Base-by-base conservation (phyloP, 2,329 filamentous ascomycete genomes). In the Zasmidium citrigriseum region DNA sequence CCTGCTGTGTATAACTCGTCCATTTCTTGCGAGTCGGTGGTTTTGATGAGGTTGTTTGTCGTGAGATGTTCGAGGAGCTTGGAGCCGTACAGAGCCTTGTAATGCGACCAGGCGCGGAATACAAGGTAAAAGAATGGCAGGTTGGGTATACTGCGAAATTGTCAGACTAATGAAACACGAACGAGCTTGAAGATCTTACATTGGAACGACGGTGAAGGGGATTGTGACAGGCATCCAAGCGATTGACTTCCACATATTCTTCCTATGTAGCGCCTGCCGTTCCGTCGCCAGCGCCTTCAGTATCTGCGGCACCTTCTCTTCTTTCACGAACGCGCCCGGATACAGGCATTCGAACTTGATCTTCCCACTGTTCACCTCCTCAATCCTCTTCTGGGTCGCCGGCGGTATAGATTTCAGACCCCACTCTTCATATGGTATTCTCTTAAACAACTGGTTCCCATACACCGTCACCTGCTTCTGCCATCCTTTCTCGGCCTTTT, bases 351-450 rank as follows among this genome's bases (percentile, higher is more conserved):
- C 62, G 11, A 67, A 60, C 67, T 84, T 86, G 52, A 86, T 83
- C 63, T 83, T 81, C 38, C 83, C 85, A 53, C 85, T 74, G 21
- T 86, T 69, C 67, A 89, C 86, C 53, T 90, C 86, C 50, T 83
- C 79, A 66, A 84, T 82, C 58, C 86, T 82, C 65, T 85, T 83
- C 57, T 85, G 79, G 45, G 87, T 91, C 66, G 96, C 80, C 21
- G 93, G 88, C 46, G 95, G 95, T 53, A 99, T 88, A 34, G 91
- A 96, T 78, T 98, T 98, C 66, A 99, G 82, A 0, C 91, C 92
- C 95, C 95, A 99, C 87, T 99, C 95, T 77, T 98, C 90, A 73
- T 90, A 97, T 2, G 95, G 90, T 69, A 99, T 96, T 62, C 91
- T 86, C 68, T 90, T 87, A 61, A 99, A 85, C 16, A 91, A 86